Evolutionary conservation across 176 grass and related monocot genomes (phyloP).

Genomic region (Aegilops sharonensis): DNA sequence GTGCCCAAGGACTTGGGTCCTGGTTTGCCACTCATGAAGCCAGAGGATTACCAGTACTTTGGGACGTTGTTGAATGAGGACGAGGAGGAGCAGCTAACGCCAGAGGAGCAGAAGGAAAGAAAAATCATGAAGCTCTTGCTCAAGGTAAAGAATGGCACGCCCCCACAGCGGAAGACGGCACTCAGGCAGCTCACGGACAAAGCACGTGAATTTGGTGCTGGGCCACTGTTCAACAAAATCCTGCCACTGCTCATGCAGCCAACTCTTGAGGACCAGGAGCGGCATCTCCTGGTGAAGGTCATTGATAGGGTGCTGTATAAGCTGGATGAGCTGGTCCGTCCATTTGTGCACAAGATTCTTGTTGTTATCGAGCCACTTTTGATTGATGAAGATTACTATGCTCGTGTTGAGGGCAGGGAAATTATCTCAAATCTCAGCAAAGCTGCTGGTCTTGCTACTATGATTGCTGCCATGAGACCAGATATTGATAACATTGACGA

Average conservation of each 20-base stretch:
- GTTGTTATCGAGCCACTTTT: slow-evolving; percentile 94
- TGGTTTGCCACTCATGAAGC: slow-evolving; percentile 90
- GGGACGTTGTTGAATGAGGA: slow-evolving; percentile 86
- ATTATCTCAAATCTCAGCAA: slow-evolving; percentile 99
- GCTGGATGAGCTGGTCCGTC: slow-evolving; percentile 92
- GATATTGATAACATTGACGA: slow-evolving; percentile 99
- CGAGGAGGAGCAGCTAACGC: slow-evolving; percentile 81
- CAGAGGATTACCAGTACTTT: slow-evolving; percentile 98
- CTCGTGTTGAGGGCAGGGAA: slow-evolving; percentile 93
- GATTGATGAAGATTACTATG: slow-evolving; percentile 99
- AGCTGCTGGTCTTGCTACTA: slow-evolving; percentile 94
- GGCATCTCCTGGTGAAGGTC: slow-evolving; percentile 96
- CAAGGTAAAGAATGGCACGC: slow-evolving; percentile 88
- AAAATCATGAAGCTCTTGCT: slow-evolving; percentile 93
- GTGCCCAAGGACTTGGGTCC: slow-evolving; percentile 74
- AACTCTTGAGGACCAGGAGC: slow-evolving; percentile 90
- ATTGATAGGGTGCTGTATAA: slow-evolving; percentile 98
- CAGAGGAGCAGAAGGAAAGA: slow-evolving; percentile 93
- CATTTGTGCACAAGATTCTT: slow-evolving; percentile 97
- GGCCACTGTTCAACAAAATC: slow-evolving; percentile 94
- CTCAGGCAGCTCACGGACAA: slow-evolving; percentile 93
- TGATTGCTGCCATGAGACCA: slow-evolving; percentile 96
- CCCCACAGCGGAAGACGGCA: slow-evolving; percentile 88
- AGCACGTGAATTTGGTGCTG: slow-evolving; percentile 83
- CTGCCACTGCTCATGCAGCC: slow-evolving; percentile 96